Evolutionary conservation across 768 basidiomycete species (phyloP), one percentile per base, ranked within the genome.

Genomic region (Naganishia vaughanmartiniae): DNA sequence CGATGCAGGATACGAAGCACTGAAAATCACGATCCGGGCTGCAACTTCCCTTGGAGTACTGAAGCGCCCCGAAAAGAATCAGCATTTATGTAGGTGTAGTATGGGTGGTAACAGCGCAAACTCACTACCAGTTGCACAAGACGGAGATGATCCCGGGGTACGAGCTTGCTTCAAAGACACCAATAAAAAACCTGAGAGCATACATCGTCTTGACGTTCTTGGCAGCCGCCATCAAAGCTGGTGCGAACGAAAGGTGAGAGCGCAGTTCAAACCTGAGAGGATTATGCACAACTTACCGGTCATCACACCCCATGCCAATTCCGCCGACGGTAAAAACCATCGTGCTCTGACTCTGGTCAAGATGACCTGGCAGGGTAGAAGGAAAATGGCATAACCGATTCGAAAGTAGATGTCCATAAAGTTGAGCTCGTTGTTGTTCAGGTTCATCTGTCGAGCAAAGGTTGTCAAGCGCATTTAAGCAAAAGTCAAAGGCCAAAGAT

Each of bases 131-230:
- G 69, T 63, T 70, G 30, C 72, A 73, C 31, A 77, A 55, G 33
- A 77, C 54, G 45, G 70, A 74, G 55, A 74, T 67, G 28, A 71
- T 73, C 21, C 77, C 78, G 10, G 78, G 76, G 54, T 79, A 79
- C 15, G 68, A 66, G 28, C 72, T 75, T 0, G 74, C 71, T 54
- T 78, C 77, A 34, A 72, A 72, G 10, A 73, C 66, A 5, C 77
- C 77, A 54, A 78, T 76, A 60, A 78, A 75, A 56, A 76, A 74
- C 21, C 77, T 65, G 4, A 78, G 60, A 30, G 65, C 74, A 54
- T 76, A 76, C 54, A 76, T 70, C 30, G 45, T 69, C 19, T 33
- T 28, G 34, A 69, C 58, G 45, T 68, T 48, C 33, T 70, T 68
- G 53, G 54, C 57, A 17, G 54, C 58, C 31, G 73, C 69, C 54